Conservation (phyloP, 2,329 filamentous ascomycete species). For the Eutypa lata region DNA sequence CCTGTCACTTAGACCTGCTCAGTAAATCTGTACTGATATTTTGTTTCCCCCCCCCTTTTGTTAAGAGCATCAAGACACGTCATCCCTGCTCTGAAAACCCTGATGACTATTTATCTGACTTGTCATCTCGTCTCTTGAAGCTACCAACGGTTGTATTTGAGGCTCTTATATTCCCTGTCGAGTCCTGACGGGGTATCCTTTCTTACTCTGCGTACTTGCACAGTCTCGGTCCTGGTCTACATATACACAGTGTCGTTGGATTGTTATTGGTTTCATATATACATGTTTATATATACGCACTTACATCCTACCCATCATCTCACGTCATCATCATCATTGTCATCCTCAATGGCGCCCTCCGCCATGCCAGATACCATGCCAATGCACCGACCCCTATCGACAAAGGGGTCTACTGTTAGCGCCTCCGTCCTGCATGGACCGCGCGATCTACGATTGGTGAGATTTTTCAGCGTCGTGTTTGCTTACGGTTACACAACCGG, state of each 20-base stretch:
- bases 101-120: not conserved
- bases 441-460: conserved; percentile 55
- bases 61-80: not conserved
- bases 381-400: conserved; percentile 41
- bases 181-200: not conserved
- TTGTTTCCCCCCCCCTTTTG: too few species aligned
- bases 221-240: not conserved
- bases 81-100: not conserved
- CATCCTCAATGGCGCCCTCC: conserved; percentile 46
- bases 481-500: conserved; percentile 30
- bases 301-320: conserved; percentile 31
- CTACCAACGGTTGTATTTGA: not conserved
- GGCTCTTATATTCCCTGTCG: not conserved
- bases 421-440: conserved; percentile 58
- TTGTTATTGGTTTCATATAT: conserved; percentile 7
- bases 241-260: not conserved
- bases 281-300: not conserved
- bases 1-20: conserved; percentile 3
- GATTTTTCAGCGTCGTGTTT: conserved; percentile 16
- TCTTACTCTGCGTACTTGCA: not conserved
- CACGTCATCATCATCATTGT: conserved; percentile 29
- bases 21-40: too few species aligned
- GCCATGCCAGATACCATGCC: conserved; percentile 42
- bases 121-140: too few species aligned
- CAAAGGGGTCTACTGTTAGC: conserved; percentile 43